Conservation (phyloP, 1,284 basidiomycete species). For the Phylloporus sp. region DNA sequence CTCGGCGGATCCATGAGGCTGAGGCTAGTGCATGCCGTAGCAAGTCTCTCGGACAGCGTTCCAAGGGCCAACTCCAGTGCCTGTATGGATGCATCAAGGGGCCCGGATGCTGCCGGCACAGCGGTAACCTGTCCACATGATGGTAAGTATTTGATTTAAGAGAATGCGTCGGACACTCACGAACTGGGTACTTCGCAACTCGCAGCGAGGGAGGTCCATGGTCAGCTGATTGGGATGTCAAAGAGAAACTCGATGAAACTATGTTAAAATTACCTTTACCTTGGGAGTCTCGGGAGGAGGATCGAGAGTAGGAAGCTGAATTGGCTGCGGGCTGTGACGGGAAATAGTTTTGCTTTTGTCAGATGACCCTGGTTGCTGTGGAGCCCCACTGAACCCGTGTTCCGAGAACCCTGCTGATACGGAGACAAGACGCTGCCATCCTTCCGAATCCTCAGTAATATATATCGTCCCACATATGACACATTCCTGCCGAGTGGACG, state of each 20-base stretch:
- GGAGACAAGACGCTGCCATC: constrained; percentile 51
- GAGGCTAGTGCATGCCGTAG: constrained; percentile 44
- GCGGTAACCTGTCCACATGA: constrained; percentile 17
- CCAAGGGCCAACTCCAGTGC: constrained; percentile 60
- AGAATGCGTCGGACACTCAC: constrained; percentile 3
- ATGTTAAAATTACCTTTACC: constrained; percentile 32
- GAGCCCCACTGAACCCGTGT: constrained; percentile 1
- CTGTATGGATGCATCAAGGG: constrained; percentile 41
- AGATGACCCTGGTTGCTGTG: constrained; percentile 13
- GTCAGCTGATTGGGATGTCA: constrained; percentile 28
- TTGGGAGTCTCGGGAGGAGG: constrained; percentile 34
- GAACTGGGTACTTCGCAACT: constrained; percentile 25
- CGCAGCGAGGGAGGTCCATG: constrained; percentile 22
- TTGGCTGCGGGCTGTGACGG: constrained; percentile 33
- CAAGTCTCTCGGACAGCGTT: constrained; percentile 56
- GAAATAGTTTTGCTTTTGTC: constrained; percentile 16
- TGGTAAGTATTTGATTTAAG: constrained; percentile 5
- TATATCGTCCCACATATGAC: constrained; percentile 73
- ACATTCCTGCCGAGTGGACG: constrained; percentile 60
- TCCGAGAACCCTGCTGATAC: constrained; percentile 23
- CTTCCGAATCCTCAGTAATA: constrained; percentile 56
- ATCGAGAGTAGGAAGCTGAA: constrained; percentile 38
- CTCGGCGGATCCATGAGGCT: constrained; percentile 49
- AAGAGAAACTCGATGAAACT: background rate
- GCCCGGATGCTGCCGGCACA: constrained; percentile 17